Evolutionary conservation across 1,284 basidiomycete species (phyloP), one percentile per base, ranked within the genome.

Genomic region (Exobasidium rhododendri): DNA sequence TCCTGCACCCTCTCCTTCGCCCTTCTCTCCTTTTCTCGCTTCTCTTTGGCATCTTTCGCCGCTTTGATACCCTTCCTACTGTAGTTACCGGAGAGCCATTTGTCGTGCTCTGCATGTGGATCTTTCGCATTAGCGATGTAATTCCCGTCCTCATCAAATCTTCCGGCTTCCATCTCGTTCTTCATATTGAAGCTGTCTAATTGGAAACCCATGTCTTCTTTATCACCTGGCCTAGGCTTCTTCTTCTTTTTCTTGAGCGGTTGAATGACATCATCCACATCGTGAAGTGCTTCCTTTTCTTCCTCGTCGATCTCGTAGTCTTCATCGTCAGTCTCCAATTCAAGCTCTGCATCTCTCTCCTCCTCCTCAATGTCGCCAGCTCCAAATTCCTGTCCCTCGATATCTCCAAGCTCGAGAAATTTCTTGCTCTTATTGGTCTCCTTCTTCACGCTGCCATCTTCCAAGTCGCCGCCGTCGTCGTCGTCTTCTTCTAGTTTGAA

Each of bases 161-260:
- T 90, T 32, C 96, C 96, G 79, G 96, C 91, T 74, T 91, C 88
- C 89, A 99, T 94, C 84, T 99, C 96, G 69, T 90, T 89, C 69
- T 93, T 90, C 96, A 99, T 97, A 81, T 99, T 97, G 86, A 99
- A 99, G 31, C 90, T 89, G 6, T 91, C 94, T 13, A 97, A 80
- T 74, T 94, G 90, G 80, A 84, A 92, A 0, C 94, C 96, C 93
- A 96, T 94, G 13, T 29, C 56, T 17, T 59, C 17, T 6, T 29
- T 7, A 1, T 56, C 60, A 2, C 32, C 57, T 2, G 47, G 47
- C 24, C 54, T 68, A 65, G 22, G 53, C 4, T 28, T 66, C 58
- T 54, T 43, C 52, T 17, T 43, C 46, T 26, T n/a, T 3, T 56
- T n/a, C 26, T 26, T 64, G 57, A 4, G 67, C 70, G 46, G 73